Percentiles rank a stretch among this genome's conserved stretches.
Evolutionary conservation across 1,284 basidiomycete genomes (phyloP).

Genomic region (Moesziomyces globuligerus): DNA sequence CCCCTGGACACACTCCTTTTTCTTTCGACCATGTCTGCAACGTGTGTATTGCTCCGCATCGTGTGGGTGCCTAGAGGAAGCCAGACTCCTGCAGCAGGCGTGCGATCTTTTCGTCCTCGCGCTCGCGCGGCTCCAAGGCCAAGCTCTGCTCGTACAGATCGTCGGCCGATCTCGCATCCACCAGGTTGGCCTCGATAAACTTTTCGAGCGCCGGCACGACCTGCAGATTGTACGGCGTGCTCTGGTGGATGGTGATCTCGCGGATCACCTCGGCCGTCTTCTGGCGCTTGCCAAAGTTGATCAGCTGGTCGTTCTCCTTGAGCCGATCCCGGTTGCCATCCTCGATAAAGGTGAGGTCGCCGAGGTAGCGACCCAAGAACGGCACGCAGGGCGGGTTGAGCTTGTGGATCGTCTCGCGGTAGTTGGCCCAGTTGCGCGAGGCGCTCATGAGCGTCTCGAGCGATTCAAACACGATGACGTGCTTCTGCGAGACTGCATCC

Average conservation of each 20-base stretch:
- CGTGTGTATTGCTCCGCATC: neutral
- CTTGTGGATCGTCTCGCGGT: constrained; percentile 83
- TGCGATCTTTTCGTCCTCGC: constrained; percentile 85
- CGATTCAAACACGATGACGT: constrained; percentile 70
- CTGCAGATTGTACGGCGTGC: constrained; percentile 81
- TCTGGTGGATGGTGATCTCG: constrained; percentile 96
- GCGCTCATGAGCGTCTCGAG: constrained; percentile 87
- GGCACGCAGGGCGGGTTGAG: constrained; percentile 95
- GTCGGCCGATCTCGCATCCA: constrained; percentile 55
- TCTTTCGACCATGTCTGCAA: no score
- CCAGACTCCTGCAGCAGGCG: constrained; percentile 85
- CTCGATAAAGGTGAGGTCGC: constrained; percentile 94
- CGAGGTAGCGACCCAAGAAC: constrained; percentile 96
- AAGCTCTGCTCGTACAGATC: constrained; percentile 80
- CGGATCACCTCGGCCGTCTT: constrained; percentile 93
- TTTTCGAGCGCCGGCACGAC: constrained; percentile 76
- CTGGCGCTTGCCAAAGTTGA: constrained; percentile 96
- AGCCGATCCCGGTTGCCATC: constrained; percentile 94
- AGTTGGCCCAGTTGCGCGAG: constrained; percentile 91
- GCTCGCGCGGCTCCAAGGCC: constrained; percentile 87
- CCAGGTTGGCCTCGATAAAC: constrained; percentile 82
- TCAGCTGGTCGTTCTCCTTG: constrained; percentile 72
- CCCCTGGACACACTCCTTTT: neutral
- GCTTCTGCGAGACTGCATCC: constrained; percentile 81
- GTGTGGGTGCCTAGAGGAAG: constrained; percentile 72